Evolutionary conservation across 352 stramenopile species (phyloP).

Genomic region (Globisporangium alternatum): DNA sequence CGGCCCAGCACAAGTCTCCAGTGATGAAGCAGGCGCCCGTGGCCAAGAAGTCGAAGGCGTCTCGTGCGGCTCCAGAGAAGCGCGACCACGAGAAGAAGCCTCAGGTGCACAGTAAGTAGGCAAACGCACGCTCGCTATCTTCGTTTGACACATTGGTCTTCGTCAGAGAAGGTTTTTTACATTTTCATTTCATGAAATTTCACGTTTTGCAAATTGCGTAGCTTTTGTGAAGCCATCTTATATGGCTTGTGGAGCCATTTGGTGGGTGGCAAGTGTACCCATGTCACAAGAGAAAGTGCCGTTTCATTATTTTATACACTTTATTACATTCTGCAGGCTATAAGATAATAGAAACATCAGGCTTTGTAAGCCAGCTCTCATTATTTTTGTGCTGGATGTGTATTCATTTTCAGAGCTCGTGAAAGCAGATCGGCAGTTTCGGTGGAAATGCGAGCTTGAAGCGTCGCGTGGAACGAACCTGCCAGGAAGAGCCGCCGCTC

Average conservation of each 20-base stretch:
- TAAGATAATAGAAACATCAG: neutral
- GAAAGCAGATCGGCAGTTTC: neutral
- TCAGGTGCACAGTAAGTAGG: too few relatives aligned
- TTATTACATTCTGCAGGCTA: neutral
- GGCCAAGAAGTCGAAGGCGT: neutral
- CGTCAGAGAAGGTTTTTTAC: neutral
- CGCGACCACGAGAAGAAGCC: too few relatives aligned
- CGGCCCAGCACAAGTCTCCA: neutral
- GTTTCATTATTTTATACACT: neutral
- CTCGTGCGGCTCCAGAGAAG: neutral
- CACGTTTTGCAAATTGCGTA: neutral
- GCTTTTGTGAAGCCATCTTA: neutral
- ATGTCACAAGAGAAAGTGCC: too few relatives aligned
- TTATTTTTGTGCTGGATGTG: neutral
- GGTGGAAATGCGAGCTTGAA: neutral
- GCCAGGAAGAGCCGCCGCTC: neutral
- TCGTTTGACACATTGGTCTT: neutral
- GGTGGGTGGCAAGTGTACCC: too few relatives aligned
- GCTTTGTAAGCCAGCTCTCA: neutral
- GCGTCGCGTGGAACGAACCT: neutral
- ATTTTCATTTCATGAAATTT: neutral
- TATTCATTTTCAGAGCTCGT: neutral
- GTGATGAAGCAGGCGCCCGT: neutral
- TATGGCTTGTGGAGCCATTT: neutral
- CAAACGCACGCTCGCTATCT: neutral